Conservation (phyloP, 2,329 filamentous ascomycete species). For the Xylariaceae sp. region DNA sequence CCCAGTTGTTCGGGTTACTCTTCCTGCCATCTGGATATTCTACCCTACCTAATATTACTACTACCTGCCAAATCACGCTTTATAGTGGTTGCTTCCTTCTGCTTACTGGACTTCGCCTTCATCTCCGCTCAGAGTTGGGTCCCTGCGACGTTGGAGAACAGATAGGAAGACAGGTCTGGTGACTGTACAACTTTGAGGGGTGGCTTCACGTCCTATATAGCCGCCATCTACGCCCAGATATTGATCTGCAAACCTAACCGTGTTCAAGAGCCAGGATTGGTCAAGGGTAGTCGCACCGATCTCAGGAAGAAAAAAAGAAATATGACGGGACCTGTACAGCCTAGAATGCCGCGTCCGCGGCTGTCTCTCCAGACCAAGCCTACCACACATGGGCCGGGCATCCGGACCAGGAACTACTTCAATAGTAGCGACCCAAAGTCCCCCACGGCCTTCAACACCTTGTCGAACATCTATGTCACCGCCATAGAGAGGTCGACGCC, state of each 20-base stretch:
- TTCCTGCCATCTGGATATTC: conserved; percentile 13
- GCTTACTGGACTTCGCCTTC: conserved; percentile 11
- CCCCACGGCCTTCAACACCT: conserved; percentile 60
- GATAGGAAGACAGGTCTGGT: not conserved
- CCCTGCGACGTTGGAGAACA: conserved; percentile 21
- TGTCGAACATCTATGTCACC: conserved; percentile 60
- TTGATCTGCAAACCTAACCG: not conserved
- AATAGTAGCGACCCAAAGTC: conserved; percentile 51
- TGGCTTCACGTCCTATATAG: not conserved
- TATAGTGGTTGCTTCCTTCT: conserved; percentile 28
- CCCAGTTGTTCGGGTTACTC: conserved; percentile 13
- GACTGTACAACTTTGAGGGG: not conserved
- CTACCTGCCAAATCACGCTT: conserved; percentile 21
- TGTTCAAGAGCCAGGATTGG: not conserved
- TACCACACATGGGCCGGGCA: conserved; percentile 32
- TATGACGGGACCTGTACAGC: conserved; percentile 35
- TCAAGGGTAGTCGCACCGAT: conserved; percentile 3
- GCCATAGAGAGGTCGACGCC: conserved; percentile 56
- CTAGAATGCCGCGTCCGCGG: conserved; percentile 45
- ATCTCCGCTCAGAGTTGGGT: conserved; percentile 14
- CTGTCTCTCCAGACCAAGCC: conserved; percentile 53
- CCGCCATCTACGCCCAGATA: not conserved
- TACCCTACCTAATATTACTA: conserved; percentile 5
- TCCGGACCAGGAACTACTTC: conserved; percentile 38
- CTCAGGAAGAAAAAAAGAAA: conserved; percentile 12